Evolutionary conservation across 1,139 yeast genomes (phyloP).

Genomic region (Oligophagozyma castellii): DNA sequence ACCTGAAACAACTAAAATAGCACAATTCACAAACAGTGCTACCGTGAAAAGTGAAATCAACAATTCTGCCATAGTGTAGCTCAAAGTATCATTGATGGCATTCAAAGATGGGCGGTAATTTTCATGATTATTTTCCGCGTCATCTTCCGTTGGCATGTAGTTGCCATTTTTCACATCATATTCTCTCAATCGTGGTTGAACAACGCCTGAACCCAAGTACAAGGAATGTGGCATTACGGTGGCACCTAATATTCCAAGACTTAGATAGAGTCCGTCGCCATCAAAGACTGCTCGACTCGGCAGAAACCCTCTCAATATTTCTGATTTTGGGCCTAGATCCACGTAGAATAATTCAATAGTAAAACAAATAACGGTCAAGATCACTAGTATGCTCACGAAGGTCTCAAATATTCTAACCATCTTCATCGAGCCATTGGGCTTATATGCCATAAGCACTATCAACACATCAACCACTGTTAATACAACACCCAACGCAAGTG

Average conservation of each 20-base stretch:
- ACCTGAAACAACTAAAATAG: slow-evolving; percentile 64
- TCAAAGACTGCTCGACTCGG: slow-evolving; percentile 44
- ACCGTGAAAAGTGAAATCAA: slow-evolving; percentile 51
- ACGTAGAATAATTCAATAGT: slow-evolving; percentile 45
- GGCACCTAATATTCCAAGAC: slow-evolving; percentile 67
- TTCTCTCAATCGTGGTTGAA: slow-evolving; percentile 58
- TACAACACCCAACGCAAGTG: slow-evolving; percentile 52
- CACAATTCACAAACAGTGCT: slow-evolving; percentile 63
- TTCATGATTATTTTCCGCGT: slow-evolving; percentile 22
- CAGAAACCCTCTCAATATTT: slow-evolving; percentile 40
- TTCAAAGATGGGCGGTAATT: slow-evolving; percentile 49
- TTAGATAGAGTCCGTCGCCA: slow-evolving; percentile 47
- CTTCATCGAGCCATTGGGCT: slow-evolving; percentile 54
- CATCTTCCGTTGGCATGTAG: slow-evolving; percentile 22
- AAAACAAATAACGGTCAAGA: slow-evolving; percentile 55
- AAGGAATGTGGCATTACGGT: slow-evolving; percentile 79
- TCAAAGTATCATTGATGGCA: slow-evolving; percentile 53
- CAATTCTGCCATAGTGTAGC: slow-evolving; percentile 53
- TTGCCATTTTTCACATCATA: slow-evolving; percentile 40
- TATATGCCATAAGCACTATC: slow-evolving; percentile 53
- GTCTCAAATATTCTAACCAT: slow-evolving; percentile 55
- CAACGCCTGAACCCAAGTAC: slow-evolving; percentile 62
- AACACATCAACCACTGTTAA: slow-evolving; percentile 63
- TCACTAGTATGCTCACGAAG: slow-evolving; percentile 48
- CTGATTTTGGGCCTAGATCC: slow-evolving; percentile 25